These are phyloP conservation scores for Mucor circinelloides DNA, from an alignment of 371 early-diverging fungal species.

Conservation along the genomic window DNA sequence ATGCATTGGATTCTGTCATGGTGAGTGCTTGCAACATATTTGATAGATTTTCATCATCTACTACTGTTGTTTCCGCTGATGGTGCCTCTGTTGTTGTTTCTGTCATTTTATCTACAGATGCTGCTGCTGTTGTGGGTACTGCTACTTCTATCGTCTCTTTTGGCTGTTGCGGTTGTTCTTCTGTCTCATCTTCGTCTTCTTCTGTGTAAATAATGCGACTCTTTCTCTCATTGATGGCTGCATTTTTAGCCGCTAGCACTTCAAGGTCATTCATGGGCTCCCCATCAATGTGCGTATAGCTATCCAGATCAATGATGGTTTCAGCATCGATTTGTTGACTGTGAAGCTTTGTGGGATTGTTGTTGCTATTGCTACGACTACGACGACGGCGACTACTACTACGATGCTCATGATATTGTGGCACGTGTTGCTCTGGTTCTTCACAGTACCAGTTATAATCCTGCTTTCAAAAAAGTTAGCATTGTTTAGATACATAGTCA, in stretches of 20 bases:
- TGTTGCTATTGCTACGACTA: not conserved
- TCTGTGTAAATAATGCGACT: not conserved
- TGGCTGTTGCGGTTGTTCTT: too few relatives aligned
- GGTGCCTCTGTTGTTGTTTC: too few relatives aligned
- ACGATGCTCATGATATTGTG: not conserved
- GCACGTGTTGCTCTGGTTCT: not conserved
- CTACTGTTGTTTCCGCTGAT: too few relatives aligned
- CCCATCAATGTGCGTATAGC: conserved; percentile 11
- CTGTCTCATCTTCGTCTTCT: not conserved
- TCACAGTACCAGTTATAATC: conserved; percentile 7
- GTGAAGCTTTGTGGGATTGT: not conserved
- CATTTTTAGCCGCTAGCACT: conserved; percentile 21
- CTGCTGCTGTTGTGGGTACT: not conserved
- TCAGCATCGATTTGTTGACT: not conserved
- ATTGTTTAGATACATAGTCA: not conserved
- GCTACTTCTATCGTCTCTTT: too few relatives aligned
- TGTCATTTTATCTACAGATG: not conserved
- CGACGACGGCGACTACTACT: not conserved
- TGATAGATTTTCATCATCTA: not conserved
- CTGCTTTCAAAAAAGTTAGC: not conserved
- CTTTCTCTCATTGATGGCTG: conserved; percentile 8
- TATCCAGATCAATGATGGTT: not conserved
- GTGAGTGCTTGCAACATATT: not conserved
- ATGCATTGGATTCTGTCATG: not conserved
- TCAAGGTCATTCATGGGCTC: conserved; percentile 26